A percentile compares a stretch with the other conserved stretches of the same genome.
phyloP scores from a whole-genome alignment of 176 grass and related monocot genomes.

The Oryza meyeriana region DNA sequence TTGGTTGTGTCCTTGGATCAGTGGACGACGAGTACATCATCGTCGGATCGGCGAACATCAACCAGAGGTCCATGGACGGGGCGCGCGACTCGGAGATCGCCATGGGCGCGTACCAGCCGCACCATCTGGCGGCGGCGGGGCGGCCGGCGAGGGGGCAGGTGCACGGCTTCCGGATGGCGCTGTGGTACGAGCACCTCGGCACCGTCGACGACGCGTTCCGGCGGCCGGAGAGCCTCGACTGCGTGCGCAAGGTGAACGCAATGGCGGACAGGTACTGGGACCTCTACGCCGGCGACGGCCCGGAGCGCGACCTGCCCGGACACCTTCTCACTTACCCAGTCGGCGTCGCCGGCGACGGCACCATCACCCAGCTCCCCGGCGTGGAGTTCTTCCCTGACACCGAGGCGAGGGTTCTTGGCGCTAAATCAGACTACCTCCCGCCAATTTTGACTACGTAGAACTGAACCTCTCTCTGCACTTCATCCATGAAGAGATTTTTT shows the following conservation, averaged over 20 bases:
- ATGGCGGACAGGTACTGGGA: conserved; percentile 60
- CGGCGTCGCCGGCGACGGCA: conserved; percentile 37
- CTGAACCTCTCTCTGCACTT: neutral
- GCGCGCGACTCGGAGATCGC: conserved; percentile 84
- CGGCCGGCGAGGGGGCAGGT: conserved; percentile 70
- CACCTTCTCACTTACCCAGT: conserved; percentile 78
- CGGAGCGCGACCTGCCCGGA: conserved; percentile 51
- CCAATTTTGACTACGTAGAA: conserved; percentile 72
- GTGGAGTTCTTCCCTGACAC: conserved; percentile 78
- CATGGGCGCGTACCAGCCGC: conserved; percentile 74
- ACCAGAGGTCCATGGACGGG: conserved; percentile 89
- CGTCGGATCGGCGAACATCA: conserved; percentile 88
- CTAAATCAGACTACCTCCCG: conserved; percentile 77
- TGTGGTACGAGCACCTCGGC: conserved; percentile 82
- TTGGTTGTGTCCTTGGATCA: conserved; percentile 8
- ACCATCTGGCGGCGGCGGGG: conserved; percentile 40
- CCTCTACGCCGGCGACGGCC: conserved; percentile 35
- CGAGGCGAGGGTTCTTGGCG: conserved; percentile 57
- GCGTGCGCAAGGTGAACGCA: conserved; percentile 70
- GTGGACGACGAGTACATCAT: conserved; percentile 96
- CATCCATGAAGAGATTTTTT: neutral
- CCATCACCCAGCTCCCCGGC: conserved; percentile 39
- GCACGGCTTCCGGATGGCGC: conserved; percentile 64
- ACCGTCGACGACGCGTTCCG: conserved; percentile 46
- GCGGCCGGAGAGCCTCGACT: conserved; percentile 51